Evolutionary conservation across 768 basidiomycete species (phyloP), one percentile per base, ranked within the genome.

Genomic region (Kwoniella newhampshirensis): DNA sequence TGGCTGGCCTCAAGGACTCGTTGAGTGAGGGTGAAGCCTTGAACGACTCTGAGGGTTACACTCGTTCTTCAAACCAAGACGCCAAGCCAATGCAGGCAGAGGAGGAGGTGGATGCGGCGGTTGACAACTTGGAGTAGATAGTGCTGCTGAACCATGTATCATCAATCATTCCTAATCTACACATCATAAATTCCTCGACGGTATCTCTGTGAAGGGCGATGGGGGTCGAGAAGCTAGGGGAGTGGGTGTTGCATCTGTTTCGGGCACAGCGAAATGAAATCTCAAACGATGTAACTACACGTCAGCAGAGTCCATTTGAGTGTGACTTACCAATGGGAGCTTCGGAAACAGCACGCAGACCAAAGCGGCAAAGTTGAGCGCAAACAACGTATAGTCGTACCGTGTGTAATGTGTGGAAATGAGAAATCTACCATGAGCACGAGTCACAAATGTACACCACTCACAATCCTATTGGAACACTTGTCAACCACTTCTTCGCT

Each of bases 381-480:
- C 85, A 74, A 99, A 99, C 50, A 94, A 68, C 83, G 88, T 91
- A 8, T 89, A 91, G 65, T 99, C 86, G 77, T 98, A 99, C 68
- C 90, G 86, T 17, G 93, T 97, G 81, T 97, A 99, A 75, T 99
- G 96, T 0, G 96, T 99, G 17, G 96, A 97, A 37, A 89, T 86
- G 25, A 99, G 82, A 80, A 99, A 99, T 28, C 94, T 97, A 63
- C 35, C 54, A 25, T n/a, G 55, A 73, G 51, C 17, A 4, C 6
- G 12, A 7, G 43, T 3, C 21, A 11, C 30, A 15, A 32, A 49
- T 27, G 21, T n/a, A 5, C 6, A 8, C 21, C 44, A 46, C 91
- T 74, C 68, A 97, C 96, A 99, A 80, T 35, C 82, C 82, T 63
- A 98, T 86, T 0, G 96, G 96, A 7, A 92, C 86, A 51, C 84